Evolutionary conservation across 2,329 filamentous ascomycete genomes (phyloP).

Genomic region (Pleomassaria siparia): DNA sequence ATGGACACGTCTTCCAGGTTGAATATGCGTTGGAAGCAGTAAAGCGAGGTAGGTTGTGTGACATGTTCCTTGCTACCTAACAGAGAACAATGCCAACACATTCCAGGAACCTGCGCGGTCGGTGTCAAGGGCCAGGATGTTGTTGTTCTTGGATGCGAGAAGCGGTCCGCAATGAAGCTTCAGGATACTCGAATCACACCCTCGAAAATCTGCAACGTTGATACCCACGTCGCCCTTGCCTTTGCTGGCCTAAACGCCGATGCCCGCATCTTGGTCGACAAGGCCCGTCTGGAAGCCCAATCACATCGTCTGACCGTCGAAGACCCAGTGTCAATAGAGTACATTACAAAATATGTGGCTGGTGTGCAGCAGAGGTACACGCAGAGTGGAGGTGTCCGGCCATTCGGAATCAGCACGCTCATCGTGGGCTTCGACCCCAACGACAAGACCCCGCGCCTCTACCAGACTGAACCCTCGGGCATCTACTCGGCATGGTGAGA

Average conservation of each 20-base stretch:
- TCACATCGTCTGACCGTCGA: conserved; percentile 96
- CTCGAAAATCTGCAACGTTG: conserved; percentile 95
- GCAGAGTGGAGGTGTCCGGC: conserved; percentile 94
- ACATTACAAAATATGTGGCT: conserved; percentile 98
- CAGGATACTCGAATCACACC: conserved; percentile 99
- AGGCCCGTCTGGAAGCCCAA: conserved; percentile 94
- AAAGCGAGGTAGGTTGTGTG: conserved; percentile 73
- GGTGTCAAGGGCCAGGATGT: conserved; percentile 94
- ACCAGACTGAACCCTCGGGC: conserved; percentile 98
- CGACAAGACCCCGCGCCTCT: conserved; percentile 83
- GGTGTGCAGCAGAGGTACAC: conserved; percentile 99
- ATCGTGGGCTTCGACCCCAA: conserved; percentile 98
- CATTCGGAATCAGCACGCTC: conserved; percentile 97
- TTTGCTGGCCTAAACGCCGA: conserved; percentile 98
- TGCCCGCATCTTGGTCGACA: conserved; percentile 96
- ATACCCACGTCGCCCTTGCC: conserved; percentile 93
- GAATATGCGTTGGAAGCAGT: conserved; percentile 99
- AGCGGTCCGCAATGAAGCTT: conserved; percentile 98
- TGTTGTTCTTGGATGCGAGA: conserved; percentile 96
- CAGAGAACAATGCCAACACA: conserved; percentile 14
- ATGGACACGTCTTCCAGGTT: conserved; percentile 99
- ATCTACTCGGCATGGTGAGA: conserved; percentile 98
- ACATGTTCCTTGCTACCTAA: background rate
- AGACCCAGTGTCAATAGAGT: conserved; percentile 96
- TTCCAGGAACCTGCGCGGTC: conserved; percentile 88